phyloP scores from a whole-genome alignment of 352 stramenopile species.

The Phytophthora sp. region DNA sequence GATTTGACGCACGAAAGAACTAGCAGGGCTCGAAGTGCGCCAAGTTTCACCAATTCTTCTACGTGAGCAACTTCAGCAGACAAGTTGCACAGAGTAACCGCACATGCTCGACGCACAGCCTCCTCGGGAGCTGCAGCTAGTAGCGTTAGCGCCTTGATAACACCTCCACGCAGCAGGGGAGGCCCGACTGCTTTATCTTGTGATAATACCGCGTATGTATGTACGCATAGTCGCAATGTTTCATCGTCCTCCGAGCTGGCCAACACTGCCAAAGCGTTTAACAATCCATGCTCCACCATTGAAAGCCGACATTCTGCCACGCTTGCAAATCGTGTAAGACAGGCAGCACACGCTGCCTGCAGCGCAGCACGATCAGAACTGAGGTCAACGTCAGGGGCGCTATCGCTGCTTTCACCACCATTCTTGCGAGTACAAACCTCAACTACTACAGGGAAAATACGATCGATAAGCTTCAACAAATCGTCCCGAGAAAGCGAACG shows the following conservation, averaged over 20 bases:
- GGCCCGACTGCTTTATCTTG: slow-evolving; percentile 51
- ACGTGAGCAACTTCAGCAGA: slow-evolving; percentile 90
- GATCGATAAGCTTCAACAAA: slow-evolving; percentile 45
- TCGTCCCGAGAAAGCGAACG: slow-evolving; percentile 44
- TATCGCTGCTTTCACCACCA: neutral
- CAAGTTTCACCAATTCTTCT: slow-evolving; percentile 86
- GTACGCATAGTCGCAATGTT: slow-evolving; percentile 66
- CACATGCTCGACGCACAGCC: slow-evolving; percentile 71
- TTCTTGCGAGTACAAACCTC: slow-evolving; percentile 39
- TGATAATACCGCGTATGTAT: slow-evolving; percentile 70
- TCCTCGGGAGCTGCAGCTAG: slow-evolving; percentile 74
- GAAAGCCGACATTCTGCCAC: slow-evolving; percentile 55
- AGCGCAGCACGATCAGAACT: slow-evolving; percentile 18
- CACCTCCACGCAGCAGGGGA: slow-evolving; percentile 56
- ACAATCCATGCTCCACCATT: slow-evolving; percentile 58
- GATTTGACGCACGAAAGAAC: slow-evolving; percentile 85
- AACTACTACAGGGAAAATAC: slow-evolving; percentile 53
- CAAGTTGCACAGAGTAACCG: slow-evolving; percentile 94
- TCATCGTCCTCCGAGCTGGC: slow-evolving; percentile 56
- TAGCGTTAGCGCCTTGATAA: slow-evolving; percentile 76
- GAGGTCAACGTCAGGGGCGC: neutral
- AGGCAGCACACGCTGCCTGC: slow-evolving; percentile 60
- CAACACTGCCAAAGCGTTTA: slow-evolving; percentile 56
- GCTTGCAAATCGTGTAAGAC: slow-evolving; percentile 70
- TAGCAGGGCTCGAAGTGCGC: slow-evolving; percentile 89